Base-by-base conservation (phyloP, 2,329 filamentous ascomycete genomes). In the Colletotrichum orchidophilum region DNA sequence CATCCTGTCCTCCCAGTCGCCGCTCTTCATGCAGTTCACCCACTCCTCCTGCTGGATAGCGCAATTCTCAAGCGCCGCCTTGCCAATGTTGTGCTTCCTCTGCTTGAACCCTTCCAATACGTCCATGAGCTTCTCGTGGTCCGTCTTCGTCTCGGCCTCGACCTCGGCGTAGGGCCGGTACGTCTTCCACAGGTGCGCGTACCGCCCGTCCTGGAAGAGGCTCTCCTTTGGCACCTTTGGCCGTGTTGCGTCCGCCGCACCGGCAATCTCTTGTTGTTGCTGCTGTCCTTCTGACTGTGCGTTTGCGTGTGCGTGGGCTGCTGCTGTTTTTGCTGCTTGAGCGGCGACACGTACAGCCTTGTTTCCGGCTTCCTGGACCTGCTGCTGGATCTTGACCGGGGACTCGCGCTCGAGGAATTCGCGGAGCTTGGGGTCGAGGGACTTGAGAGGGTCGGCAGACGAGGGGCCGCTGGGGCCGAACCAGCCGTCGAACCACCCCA, bases 11-110 rank as follows among this genome's bases (percentile, higher is more conserved):
- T 84, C 82, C 85, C 90, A 90, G 60, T 86, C 87, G 31, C 95
- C 95, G 65, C 87, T 86, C 76, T 88, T 88, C 86, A 96, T 96
- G 85, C 96, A 99, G 58, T 92, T 87, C 71, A 92, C 91, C 85
- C 97, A 92, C 70, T 92, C 92, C 78, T 94, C 87, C 83, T 98
- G 94, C 80, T 97, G 94, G 72, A 95, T 81, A 1, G 94, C 92
- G 81, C 96, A 99, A 80, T 98, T 99, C 83, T 99, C 96, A 78
- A 97, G 86, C 11, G 96, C 95, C 1, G 94, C 93, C 52, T 88
- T 87, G 33, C 93, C 94, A 73, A 98, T 93, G 66, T 90, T 88
- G 39, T 90, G 88, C 79, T 93, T 94, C 73, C 95, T 91, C 78
- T 94, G 90, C 80, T 97, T 97, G 87, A 92, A 97, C 7, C 90